phyloP scores from a whole-genome alignment of 306 rosid genomes.

The Inga oerstediana region DNA sequence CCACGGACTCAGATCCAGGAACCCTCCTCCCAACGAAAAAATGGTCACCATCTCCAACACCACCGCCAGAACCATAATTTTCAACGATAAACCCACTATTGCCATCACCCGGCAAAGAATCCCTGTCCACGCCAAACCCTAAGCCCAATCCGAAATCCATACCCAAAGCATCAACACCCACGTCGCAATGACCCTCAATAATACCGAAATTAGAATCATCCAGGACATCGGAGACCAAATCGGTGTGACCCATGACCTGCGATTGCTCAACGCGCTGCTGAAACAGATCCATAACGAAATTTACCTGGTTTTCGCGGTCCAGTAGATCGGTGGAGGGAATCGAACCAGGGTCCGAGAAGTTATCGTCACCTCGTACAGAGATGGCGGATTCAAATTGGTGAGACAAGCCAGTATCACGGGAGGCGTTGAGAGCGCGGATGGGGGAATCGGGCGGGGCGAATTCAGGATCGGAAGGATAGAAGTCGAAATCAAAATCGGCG shows the following conservation, averaged over 20 bases:
- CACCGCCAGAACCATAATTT: slow-evolving; percentile 24
- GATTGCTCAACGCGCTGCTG: slow-evolving; percentile 93
- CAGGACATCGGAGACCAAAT: slow-evolving; percentile 41
- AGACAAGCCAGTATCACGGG: slow-evolving; percentile 24
- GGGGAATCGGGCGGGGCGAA: slow-evolving; percentile 34
- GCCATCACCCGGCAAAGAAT: slow-evolving; percentile 32
- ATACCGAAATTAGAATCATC: slow-evolving; percentile 49
- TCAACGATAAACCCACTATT: slow-evolving; percentile 26
- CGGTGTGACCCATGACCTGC: slow-evolving; percentile 38
- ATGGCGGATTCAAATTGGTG: slow-evolving; percentile 33
- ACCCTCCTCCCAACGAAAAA: slow-evolving; percentile 46
- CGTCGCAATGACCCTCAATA: slow-evolving; percentile 50
- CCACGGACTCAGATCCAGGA: slow-evolving; percentile 47
- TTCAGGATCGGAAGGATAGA: slow-evolving; percentile 45
- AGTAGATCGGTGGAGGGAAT: slow-evolving; percentile 37
- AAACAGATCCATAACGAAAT: slow-evolving; percentile 81
- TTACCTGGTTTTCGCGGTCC: slow-evolving; percentile 65
- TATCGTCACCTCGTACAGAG: background rate
- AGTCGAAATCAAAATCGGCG: slow-evolving; percentile 46
- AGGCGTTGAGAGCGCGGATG: slow-evolving; percentile 17
- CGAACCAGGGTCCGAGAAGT: slow-evolving; percentile 39
- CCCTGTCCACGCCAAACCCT: slow-evolving; percentile 44
- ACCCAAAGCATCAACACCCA: slow-evolving; percentile 43
- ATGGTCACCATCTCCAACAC: slow-evolving; percentile 41
- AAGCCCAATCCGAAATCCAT: slow-evolving; percentile 46